phyloP scores from a whole-genome alignment of 805 yeast genomes.

The Yarrowia osloensis region DNA sequence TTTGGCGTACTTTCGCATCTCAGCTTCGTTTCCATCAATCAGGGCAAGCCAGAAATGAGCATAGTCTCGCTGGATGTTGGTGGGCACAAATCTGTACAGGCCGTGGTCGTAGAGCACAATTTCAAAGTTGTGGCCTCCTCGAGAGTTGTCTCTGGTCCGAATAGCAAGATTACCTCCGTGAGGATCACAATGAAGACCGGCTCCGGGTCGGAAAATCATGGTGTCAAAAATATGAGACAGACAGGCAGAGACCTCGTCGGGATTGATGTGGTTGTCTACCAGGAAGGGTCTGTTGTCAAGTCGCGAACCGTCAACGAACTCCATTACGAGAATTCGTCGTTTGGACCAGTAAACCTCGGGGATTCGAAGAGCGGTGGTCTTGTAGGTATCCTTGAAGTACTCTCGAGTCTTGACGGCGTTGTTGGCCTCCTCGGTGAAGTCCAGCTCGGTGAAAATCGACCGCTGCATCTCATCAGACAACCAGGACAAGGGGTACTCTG shows the following conservation, averaged over 20 bases:
- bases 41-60: conserved; percentile 92
- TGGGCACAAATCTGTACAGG: conserved; percentile 79
- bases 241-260: conserved; percentile 80
- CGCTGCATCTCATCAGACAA: conserved; percentile 88
- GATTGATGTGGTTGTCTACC: conserved; percentile 61
- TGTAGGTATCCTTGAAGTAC: conserved; percentile 60
- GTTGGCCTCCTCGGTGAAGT: conserved; percentile 81
- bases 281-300: conserved; percentile 74
- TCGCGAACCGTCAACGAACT: conserved; percentile 77
- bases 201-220: conserved; percentile 93
- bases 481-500: conserved; percentile 93
- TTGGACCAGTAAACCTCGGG: conserved; percentile 72
- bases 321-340: conserved; percentile 81
- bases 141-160: conserved; percentile 44
- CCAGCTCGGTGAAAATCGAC: conserved; percentile 87
- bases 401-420: conserved; percentile 72
- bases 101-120: conserved; percentile 94
- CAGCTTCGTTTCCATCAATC: conserved; percentile 63
- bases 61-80: conserved; percentile 74
- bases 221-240: conserved; percentile 87
- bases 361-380: conserved; percentile 72
- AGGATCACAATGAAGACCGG: conserved; percentile 95
- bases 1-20: conserved; percentile 73
- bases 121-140: conserved; percentile 74
- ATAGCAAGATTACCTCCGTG: conserved; percentile 97